Evolutionary conservation across 192 early-diverging fungal genomes (phyloP), one percentile per base, ranked within the genome.

Genomic region (Dissophora globulifera): DNA sequence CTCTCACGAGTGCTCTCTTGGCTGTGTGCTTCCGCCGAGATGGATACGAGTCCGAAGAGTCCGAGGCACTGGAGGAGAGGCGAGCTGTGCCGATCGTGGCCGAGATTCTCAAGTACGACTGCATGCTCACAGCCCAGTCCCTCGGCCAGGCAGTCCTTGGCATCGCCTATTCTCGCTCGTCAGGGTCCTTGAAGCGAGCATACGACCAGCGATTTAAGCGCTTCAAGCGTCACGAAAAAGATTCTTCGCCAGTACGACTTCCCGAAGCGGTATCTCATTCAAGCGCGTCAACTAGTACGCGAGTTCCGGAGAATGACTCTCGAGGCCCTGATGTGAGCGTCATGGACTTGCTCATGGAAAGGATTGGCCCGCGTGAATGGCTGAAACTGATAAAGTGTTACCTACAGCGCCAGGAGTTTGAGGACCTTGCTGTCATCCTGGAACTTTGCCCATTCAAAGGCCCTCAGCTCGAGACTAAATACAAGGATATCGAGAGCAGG

Each of bases 91-190:
- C 72, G 5, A 76, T 76, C 23, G 58, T 76, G 6, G 55, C 7
- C 13, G 72, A 76, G 15, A 43, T 76, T 3, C 42, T 76, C 2
- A 66, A 76, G 45, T 76, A 76, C 35, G 72, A 76, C 31, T 62
- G 72, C n/a, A 76, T 76, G 72, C 50, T 76, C 51, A 76, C 72
- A 15, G 72, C 72, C 16, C 72, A 66, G 33, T 50, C 72, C 0
- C 38, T 76, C 2, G 72, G 62, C n/a, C 72, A 76, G 30, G 72
- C 72, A 9, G 51, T 59, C 0, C 52, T 76, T n/a, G 63, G 45
- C 12, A 45, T 67, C 4, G 72, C 62, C 5, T 76, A 67, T 26
- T 76, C 72, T 9, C 50, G 72, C 17, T 29, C 57, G 1, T 2
- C 50, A 16, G 64, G 64, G 1, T 66, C 72, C 1, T 33, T 76